Percentiles rank a stretch among this genome's conserved stretches.
Evolutionary conservation across 257 asterid genomes (phyloP).

Genomic region (Verbena officinalis): DNA sequence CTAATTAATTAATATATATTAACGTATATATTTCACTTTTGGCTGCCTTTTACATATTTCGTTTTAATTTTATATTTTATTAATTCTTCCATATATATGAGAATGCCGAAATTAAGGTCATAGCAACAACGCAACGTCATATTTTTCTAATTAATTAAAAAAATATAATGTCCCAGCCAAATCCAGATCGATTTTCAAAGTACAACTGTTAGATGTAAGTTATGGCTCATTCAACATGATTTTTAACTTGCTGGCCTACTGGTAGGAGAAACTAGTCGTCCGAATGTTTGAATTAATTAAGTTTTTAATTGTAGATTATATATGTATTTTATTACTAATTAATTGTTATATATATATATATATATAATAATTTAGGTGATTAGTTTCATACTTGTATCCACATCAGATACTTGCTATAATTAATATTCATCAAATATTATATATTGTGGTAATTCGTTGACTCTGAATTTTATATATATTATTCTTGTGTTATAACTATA

Average conservation of each 20-base stretch:
- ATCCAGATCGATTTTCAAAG: neutral
- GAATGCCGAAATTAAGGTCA: too few relatives aligned
- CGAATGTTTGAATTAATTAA: neutral
- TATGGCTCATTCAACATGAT: constrained; percentile 12
- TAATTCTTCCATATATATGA: too few relatives aligned
- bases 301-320: neutral
- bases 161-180: too few relatives aligned
- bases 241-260: neutral
- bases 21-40: too few relatives aligned
- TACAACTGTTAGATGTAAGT: constrained; percentile 14
- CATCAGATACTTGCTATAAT: constrained; percentile 18
- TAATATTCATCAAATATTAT: neutral
- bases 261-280: neutral
- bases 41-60: too few relatives aligned
- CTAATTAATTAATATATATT: too few relatives aligned
- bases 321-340: neutral
- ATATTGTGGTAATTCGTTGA: constrained; percentile 19
- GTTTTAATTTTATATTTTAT: too few relatives aligned
- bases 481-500: too few relatives aligned
- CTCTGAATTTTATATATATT: constrained; percentile 17
- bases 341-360: neutral
- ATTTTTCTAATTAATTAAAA: too few relatives aligned
- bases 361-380: too few relatives aligned
- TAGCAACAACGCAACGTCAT: too few relatives aligned
- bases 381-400: constrained; percentile 21